Evolutionary conservation across 495 filamentous ascomycete species (phyloP).

Genomic region (Staphylotrichum longicolle): DNA sequence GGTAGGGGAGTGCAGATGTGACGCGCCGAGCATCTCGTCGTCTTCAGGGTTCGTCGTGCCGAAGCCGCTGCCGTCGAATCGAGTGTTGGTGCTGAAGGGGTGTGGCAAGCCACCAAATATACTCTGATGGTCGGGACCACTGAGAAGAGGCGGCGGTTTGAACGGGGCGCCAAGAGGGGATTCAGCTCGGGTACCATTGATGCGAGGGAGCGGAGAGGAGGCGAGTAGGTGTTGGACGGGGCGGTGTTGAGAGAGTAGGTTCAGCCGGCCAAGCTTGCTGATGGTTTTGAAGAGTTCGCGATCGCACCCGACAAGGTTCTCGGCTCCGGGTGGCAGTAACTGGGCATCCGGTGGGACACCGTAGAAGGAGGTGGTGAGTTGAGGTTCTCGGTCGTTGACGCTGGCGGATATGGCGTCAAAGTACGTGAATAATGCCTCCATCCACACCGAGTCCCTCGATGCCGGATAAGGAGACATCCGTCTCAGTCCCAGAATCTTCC

Average conservation of each 20-base stretch:
- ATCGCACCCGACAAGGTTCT: constrained; percentile 88
- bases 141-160: constrained; percentile 40
- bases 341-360: constrained; percentile 68
- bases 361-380: constrained; percentile 66
- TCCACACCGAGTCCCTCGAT: constrained; percentile 71
- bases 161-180: constrained; percentile 50
- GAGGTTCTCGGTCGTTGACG: constrained; percentile 89
- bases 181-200: constrained; percentile 19
- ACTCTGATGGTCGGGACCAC: constrained; percentile 19
- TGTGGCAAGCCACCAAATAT: constrained; percentile 27
- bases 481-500: constrained; percentile 82
- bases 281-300: constrained; percentile 74
- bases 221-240: constrained; percentile 44
- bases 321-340: constrained; percentile 53
- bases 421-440: constrained; percentile 94
- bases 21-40: constrained; percentile 37
- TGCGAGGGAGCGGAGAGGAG: constrained; percentile 31
- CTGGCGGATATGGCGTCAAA: constrained; percentile 92
- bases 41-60: constrained; percentile 46
- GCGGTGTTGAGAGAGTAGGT: constrained; percentile 80
- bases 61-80: constrained; percentile 66
- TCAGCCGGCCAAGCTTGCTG: constrained; percentile 75
- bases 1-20: constrained; percentile 35
- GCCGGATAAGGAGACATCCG: constrained; percentile 63
- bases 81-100: constrained; percentile 30